Percentiles rank a stretch among this genome's conserved stretches.
Conservation (phyloP, 2,329 filamentous ascomycete genomes). For the Cylindrodendrum hubeiense region DNA sequence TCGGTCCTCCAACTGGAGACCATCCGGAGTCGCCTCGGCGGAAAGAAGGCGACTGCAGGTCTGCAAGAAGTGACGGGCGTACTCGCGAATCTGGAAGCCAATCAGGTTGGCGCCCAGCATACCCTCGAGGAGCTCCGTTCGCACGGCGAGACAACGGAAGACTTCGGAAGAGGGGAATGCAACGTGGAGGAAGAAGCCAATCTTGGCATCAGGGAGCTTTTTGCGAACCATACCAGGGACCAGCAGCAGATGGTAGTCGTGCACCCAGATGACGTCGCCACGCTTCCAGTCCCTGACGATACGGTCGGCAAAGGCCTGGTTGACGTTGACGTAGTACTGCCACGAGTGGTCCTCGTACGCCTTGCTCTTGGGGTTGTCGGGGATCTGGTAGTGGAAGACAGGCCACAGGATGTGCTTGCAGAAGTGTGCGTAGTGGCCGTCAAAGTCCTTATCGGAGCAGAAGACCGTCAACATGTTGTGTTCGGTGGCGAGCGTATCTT, state of each 20-base stretch:
- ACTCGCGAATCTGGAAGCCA: slow-evolving; percentile 94
- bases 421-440: slow-evolving; percentile 94
- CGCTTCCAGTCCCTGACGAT: slow-evolving; percentile 94
- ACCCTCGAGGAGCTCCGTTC: slow-evolving; percentile 88
- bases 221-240: slow-evolving; percentile 91
- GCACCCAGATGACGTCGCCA: slow-evolving; percentile 93
- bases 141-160: slow-evolving; percentile 89
- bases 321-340: slow-evolving; percentile 93
- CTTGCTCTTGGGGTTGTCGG: slow-evolving; percentile 98
- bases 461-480: slow-evolving; percentile 87
- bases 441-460: slow-evolving; percentile 90
- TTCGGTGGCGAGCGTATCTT: slow-evolving; percentile 83
- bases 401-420: slow-evolving; percentile 99
- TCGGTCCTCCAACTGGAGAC: slow-evolving; percentile 90
- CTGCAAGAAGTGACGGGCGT: slow-evolving; percentile 93
- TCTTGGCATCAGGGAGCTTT: slow-evolving; percentile 91
- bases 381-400: slow-evolving; percentile 98
- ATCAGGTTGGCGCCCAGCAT: slow-evolving; percentile 94
- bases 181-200: slow-evolving; percentile 95
- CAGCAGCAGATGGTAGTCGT: slow-evolving; percentile 93
- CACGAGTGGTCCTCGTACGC: slow-evolving; percentile 98
- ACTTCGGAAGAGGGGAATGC: slow-evolving; percentile 97
- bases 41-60: slow-evolving; percentile 92
- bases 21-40: slow-evolving; percentile 90
- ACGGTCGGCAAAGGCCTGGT: slow-evolving; percentile 91